Percentiles rank a stretch among this genome's conserved stretches.
Conservation (phyloP, 2,329 filamentous ascomycete genomes). For the Dactylellina sp. region DNA sequence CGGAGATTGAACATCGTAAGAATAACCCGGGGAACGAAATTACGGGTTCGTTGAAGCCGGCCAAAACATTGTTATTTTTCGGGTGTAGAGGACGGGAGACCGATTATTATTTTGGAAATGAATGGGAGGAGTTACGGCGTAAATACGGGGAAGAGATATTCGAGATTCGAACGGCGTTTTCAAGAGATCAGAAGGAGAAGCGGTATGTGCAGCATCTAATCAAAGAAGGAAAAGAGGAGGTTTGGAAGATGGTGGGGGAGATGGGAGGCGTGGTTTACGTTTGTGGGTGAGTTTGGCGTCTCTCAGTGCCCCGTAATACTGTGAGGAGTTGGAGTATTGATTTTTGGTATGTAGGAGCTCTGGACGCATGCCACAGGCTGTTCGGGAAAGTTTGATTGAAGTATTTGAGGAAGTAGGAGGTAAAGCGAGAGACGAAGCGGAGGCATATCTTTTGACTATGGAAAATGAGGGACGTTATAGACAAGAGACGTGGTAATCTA, state of each 20-base stretch:
- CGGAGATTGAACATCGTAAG: constrained; percentile 47
- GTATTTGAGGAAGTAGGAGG: constrained; percentile 67
- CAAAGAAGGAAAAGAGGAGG: constrained; percentile 66
- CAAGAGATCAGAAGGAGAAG: constrained; percentile 72
- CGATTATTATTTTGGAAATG: constrained; percentile 84
- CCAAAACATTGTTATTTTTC: constrained; percentile 77
- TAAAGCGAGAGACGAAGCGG: constrained; percentile 67
- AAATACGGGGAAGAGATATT: constrained; percentile 64
- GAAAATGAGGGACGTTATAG: constrained; percentile 74
- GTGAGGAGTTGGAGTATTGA: constrained; percentile 61
- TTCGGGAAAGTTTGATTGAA: constrained; percentile 75
- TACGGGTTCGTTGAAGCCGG: constrained; percentile 59
- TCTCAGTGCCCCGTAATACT: background rate
- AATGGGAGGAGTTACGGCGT: constrained; percentile 72
- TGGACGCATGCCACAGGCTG: constrained; percentile 75
- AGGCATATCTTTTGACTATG: constrained; percentile 70
- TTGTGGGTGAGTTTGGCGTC: constrained; percentile 65
- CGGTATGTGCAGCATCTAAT: constrained; percentile 77
- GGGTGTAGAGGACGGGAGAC: constrained; percentile 79
- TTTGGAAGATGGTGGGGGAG: constrained; percentile 69
- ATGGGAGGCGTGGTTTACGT: constrained; percentile 70
- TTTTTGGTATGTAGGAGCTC: constrained; percentile 68
- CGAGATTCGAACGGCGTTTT: constrained; percentile 75
- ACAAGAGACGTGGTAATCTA: constrained; percentile 75
- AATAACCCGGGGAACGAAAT: constrained; percentile 3